Evolutionary conservation across 805 yeast genomes (phyloP).

Genomic region (Cyberlindnera japonica): DNA sequence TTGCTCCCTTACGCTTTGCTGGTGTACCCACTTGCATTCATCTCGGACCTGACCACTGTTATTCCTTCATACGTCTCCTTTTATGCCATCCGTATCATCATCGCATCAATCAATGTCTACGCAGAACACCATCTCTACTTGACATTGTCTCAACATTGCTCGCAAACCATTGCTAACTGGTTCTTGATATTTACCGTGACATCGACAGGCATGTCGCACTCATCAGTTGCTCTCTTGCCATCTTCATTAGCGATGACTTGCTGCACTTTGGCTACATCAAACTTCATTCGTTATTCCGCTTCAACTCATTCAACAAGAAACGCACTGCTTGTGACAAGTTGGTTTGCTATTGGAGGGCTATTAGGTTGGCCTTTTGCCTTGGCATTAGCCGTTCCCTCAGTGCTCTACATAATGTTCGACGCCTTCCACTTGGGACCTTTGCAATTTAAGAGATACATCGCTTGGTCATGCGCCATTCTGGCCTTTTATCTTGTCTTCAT

Average conservation of each 20-base stretch:
- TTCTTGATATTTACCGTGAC: constrained; percentile 59
- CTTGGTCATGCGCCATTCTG: constrained; percentile 25
- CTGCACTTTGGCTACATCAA: constrained; percentile 41
- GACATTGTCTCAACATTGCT: constrained; percentile 33
- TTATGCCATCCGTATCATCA: constrained; percentile 47
- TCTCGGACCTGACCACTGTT: constrained; percentile 5
- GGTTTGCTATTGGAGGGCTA: constrained; percentile 64
- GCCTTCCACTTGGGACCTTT: neutral
- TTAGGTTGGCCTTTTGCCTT: constrained; percentile 91
- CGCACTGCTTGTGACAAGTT: constrained; percentile 34
- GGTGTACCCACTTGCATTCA: constrained; percentile 19
- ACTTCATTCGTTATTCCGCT: constrained; percentile 31
- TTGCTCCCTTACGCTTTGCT: constrained; percentile 41
- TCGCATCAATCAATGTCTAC: constrained; percentile 38
- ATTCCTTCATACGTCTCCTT: constrained; percentile 36
- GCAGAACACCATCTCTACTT: constrained; percentile 53
- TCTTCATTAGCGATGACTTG: constrained; percentile 70
- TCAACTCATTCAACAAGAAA: constrained; percentile 14
- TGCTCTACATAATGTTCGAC: constrained; percentile 18
- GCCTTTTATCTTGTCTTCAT: constrained; percentile 28
- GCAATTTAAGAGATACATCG: constrained; percentile 15
- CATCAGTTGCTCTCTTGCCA: constrained; percentile 82
- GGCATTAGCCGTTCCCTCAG: constrained; percentile 53
- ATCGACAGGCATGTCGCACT: constrained; percentile 85
- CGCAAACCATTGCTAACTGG: constrained; percentile 40